Conservation (phyloP, 495 filamentous ascomycete genomes). For the Aspergillus nidulans region DNA sequence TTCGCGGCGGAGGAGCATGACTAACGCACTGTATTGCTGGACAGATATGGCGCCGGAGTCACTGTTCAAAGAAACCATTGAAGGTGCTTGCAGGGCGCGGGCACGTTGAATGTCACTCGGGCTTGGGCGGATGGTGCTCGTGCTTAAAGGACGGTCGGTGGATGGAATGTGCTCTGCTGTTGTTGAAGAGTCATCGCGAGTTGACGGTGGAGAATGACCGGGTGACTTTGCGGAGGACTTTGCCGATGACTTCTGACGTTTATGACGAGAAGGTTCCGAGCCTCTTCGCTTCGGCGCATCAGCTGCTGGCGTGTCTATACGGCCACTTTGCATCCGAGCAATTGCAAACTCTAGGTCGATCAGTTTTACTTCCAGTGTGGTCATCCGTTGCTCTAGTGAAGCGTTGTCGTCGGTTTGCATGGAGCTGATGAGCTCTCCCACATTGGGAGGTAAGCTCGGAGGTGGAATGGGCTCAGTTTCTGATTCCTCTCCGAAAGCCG, state of each 20-base stretch:
- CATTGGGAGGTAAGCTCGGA: conserved; percentile 30
- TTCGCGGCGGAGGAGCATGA: conserved; percentile 52
- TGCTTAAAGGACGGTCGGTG: conserved; percentile 34
- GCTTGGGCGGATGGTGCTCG: conserved; percentile 36
- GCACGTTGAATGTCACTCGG: conserved; percentile 21
- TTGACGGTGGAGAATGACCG: conserved; percentile 16
- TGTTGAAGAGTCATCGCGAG: conserved; percentile 7
- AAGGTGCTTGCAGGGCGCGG: conserved; percentile 29
- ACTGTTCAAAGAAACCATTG: conserved; percentile 25
- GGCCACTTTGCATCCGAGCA: conserved; percentile 45
- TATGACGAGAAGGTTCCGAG: conserved; percentile 16
- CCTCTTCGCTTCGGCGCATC: conserved; percentile 14
- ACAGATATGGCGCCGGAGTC: conserved; percentile 44
- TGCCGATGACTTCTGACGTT: conserved; percentile 16
- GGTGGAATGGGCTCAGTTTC: conserved; percentile 19
- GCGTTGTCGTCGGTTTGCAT: conserved; percentile 45
- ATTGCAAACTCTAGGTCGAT: conserved; percentile 55
- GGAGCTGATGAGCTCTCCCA: conserved; percentile 36
- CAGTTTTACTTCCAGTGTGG: conserved; percentile 51
- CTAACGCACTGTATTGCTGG: conserved; percentile 53
- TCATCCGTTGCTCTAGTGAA: conserved; percentile 47
- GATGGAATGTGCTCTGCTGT: conserved; percentile 3
- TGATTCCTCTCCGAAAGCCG: conserved; percentile 14
- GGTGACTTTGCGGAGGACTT: conserved; percentile 9
- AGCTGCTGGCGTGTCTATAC: conserved; percentile 18